A percentile compares a stretch with the other conserved stretches of the same genome.
These are phyloP conservation scores for Puccinia triticina DNA, from an alignment of 1,284 basidiomycete genomes.

Conservation along the genomic window DNA sequence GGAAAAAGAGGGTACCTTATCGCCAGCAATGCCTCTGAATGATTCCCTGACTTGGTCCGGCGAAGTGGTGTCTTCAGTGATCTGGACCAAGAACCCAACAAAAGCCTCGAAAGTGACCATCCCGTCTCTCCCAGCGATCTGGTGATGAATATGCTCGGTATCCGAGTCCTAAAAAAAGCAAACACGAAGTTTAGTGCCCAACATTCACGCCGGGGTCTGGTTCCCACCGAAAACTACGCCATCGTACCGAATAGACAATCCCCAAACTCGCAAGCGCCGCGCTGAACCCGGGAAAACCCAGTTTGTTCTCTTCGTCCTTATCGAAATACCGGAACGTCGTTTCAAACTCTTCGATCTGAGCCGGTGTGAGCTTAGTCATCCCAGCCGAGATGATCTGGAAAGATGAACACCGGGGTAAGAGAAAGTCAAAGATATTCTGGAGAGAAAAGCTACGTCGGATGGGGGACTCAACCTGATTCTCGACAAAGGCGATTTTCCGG, in stretches of 20 bases:
- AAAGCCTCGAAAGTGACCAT: constrained; percentile 92
- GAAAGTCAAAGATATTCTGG: constrained; percentile 56
- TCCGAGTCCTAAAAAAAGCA: constrained; percentile 71
- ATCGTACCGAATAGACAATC: constrained; percentile 81
- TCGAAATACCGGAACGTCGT: constrained; percentile 97
- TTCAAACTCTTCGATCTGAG: constrained; percentile 95
- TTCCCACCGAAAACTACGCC: neutral
- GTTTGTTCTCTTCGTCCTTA: constrained; percentile 84
- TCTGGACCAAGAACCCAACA: constrained; percentile 89
- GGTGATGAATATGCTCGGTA: constrained; percentile 79
- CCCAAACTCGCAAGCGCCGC: constrained; percentile 92
- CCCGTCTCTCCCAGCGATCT: constrained; percentile 81
- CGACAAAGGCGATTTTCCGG: constrained; percentile 91
- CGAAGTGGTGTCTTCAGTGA: constrained; percentile 92
- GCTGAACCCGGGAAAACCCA: constrained; percentile 81
- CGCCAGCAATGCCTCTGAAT: constrained; percentile 85
- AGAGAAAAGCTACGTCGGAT: too few relatives aligned
- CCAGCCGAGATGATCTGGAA: constrained; percentile 84
- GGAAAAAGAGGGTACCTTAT: constrained; percentile 69
- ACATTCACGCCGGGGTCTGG: neutral
- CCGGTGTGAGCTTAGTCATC: constrained; percentile 88
- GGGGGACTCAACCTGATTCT: constrained; percentile 75
- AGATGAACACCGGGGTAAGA: neutral
- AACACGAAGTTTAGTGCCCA: neutral
- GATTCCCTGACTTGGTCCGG: constrained; percentile 88